phyloP scores from a whole-genome alignment of 2,329 filamentous ascomycete species.

The Aspergillus viridinutans region DNA sequence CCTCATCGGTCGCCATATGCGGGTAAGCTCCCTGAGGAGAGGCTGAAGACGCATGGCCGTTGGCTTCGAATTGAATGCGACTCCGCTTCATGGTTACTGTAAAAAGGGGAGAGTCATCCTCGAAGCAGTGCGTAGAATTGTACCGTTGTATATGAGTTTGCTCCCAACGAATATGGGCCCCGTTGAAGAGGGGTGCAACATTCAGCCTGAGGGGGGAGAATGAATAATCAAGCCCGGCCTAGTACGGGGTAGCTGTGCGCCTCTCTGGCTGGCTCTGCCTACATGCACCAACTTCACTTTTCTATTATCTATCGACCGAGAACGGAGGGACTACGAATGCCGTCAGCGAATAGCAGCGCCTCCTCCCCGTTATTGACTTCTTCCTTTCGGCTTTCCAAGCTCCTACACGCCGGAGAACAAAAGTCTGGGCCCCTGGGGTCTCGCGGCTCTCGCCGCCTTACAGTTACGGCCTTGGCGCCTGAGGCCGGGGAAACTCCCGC shows the following conservation, averaged over 20 bases:
- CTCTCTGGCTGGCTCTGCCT: background rate
- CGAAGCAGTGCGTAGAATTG: slow-evolving; percentile 18
- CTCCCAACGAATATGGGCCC: background rate
- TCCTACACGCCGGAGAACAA: background rate
- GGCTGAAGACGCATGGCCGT: slow-evolving; percentile 32
- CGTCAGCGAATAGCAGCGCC: background rate
- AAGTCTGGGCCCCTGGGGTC: background rate
- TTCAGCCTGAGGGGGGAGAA: background rate
- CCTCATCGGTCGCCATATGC: slow-evolving; percentile 23
- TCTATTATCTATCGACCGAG: background rate
- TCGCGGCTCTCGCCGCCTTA: background rate
- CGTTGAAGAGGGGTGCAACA: background rate
- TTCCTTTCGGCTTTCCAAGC: background rate
- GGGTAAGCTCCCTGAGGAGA: slow-evolving; percentile 26
- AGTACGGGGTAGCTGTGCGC: background rate
- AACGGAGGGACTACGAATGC: background rate
- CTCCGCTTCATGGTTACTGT: slow-evolving; percentile 35
- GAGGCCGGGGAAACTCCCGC: background rate
- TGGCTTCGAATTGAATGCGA: slow-evolving; percentile 35
- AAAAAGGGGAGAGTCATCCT: slow-evolving; percentile 17
- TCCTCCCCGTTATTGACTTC: background rate
- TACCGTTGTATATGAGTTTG: background rate
- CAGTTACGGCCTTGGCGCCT: background rate
- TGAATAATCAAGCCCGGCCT: background rate
- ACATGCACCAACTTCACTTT: background rate